Base-by-base conservation (phyloP, 2,329 filamentous ascomycete species). In the Alternaria hordeiaustralica region DNA sequence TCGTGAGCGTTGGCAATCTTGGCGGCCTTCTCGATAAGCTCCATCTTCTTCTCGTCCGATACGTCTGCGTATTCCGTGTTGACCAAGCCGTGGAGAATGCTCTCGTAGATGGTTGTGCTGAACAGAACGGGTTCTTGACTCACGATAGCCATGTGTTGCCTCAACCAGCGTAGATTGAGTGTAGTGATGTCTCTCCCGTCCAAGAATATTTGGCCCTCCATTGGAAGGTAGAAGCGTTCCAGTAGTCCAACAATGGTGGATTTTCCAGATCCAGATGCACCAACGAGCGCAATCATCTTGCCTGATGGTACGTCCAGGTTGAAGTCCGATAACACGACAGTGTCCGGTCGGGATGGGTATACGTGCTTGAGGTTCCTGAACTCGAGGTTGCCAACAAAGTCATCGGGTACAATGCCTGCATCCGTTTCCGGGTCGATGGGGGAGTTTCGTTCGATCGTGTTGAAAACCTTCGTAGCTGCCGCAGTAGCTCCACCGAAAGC, bases 111-210 rank as follows among this genome's bases (percentile, higher is more conserved):
- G 0, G 93, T 94, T 0, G 92, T 95, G 58, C 90, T 90, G 77
- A 98, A 99, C 0, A 98, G 86, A 0, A 93, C 91, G 2, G 95
- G 95, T 75, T 99, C 96, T 78, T 98, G 96, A 67, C 92, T 94
- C 59, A 99, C 96, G 5, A 98, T 85, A 1, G 94, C 90, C 74
- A 99, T 94, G 72, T 98, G 93, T 76, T 95, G 93, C 61, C 96
- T 90, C 64, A 98, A 83, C 95, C 95, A 98, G 55, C 89, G 88
- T 36, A 98, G 86, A 75, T 98, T 98, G 54, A 98, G 84, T 0
- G 85, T 90, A 72, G 88, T 88, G 60, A 97, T 89, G 76, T 97
- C 91, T 69, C 90, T 89, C 8, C 92, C 95, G 76, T 98, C 96
- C 11, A 99, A 84, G 20, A 63, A 90, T 86, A 98, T 89, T 20